Base-by-base conservation (phyloP, 2,329 filamentous ascomycete species). In the Trichophyton benhamiae region DNA sequence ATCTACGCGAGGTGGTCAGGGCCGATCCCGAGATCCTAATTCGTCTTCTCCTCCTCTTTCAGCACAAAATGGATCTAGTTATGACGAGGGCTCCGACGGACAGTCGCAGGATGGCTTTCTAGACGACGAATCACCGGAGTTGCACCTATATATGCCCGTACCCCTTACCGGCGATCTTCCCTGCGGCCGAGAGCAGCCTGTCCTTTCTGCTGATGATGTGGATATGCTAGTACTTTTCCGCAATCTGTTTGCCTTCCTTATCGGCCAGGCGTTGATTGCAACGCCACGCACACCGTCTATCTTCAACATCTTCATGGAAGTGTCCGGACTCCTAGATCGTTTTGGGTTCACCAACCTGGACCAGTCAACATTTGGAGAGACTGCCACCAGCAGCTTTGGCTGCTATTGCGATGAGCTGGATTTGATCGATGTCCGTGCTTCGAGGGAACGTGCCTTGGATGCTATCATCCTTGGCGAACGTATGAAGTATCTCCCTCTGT, bases 361-460 rank as follows among this genome's bases (percentile, higher is more conserved):
- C 63, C 81, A 81, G 2, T 84, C 83, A 2, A 84, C 81, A n/a
- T 85, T 80, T 67, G 83, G 83, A 62, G 83, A 86, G 67, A 79
- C 83, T 2, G 82, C 81, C 15, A 79, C 78, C 17, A 72, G 72
- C 3, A 79, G 75, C 63, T 79, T 80, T 65, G 70, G 72, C 48
- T 74, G 76, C 63, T 95, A 91, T 69, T 83, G 91, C 63, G 86
- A 91, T 55, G 87, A 94, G 71, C 78, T 91, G 63, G 80, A 79
- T 20, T 76, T 97, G 36, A 87, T 84, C 2, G 92, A 97, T 73
- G 87, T 96, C 55, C 82, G 91, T 60, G 78, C 83, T 63, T 95
- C 89, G 71, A 83, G 87, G 27, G 90, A 96, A 70, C 95, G 94
- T 79, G 96, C 89, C 0, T 80, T 97, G 25, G 90, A 97, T 74